phyloP scores from a whole-genome alignment of 2,329 filamentous ascomycete species.

The Neopestalotiopsis clavispora region DNA sequence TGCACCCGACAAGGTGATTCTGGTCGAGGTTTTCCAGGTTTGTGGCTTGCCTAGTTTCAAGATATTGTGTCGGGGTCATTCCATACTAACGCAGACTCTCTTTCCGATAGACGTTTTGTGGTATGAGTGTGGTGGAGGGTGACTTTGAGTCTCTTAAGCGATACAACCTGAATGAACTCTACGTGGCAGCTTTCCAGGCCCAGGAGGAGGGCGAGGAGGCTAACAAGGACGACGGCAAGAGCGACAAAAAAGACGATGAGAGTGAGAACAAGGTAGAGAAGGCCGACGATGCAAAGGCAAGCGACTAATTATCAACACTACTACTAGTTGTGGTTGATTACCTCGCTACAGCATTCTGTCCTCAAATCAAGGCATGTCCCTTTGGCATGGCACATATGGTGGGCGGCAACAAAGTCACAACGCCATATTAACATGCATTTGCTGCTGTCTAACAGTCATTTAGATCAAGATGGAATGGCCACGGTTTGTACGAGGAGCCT shows the following conservation, averaged over 20 bases:
- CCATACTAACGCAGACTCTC: conserved; percentile 20
- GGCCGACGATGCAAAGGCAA: background rate
- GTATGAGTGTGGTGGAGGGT: conserved; percentile 78
- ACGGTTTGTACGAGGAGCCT: no score
- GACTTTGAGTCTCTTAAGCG: conserved; percentile 77
- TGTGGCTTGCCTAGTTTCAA: conserved; percentile 19
- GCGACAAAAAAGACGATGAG: background rate
- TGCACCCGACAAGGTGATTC: conserved; percentile 77
- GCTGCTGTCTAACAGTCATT: no score
- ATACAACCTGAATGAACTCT: conserved; percentile 80
- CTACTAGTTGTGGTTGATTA: background rate
- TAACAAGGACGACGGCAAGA: conserved; percentile 2
- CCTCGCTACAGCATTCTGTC: background rate
- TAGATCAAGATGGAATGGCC: no score
- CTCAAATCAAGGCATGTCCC: background rate
- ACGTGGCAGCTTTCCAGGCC: conserved; percentile 42
- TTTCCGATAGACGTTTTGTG: conserved; percentile 68
- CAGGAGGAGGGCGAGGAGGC: conserved; percentile 19
- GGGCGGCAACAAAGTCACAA: no score
- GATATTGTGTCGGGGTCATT: background rate
- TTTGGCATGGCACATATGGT: no score
- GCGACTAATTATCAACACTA: background rate
- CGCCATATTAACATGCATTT: no score
- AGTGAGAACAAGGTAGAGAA: background rate
- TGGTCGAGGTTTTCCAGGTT: conserved; percentile 84